Evolutionary conservation across 345 rosid genomes (phyloP), one percentile per base, ranked within the genome.

Genomic region (Turnera subulata): DNA sequence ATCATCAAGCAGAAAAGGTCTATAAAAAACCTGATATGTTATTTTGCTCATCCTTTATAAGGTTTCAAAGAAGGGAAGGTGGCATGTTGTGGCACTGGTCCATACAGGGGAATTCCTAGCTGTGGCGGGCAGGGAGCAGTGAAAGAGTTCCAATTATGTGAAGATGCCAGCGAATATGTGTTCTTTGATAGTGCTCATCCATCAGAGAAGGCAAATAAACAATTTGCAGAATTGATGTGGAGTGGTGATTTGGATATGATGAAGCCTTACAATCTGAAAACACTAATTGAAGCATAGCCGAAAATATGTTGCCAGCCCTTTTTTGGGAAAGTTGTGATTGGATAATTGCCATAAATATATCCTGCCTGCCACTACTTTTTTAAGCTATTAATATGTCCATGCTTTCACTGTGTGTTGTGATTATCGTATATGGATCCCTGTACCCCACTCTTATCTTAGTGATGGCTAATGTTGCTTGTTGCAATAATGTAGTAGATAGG

Each of bases 171-270:
- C 2, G 77, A 70, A 3, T 74, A 70, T 22, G 6, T 81, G 16
- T 81, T 70, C 49, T 81, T 72, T 29, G 81, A 76, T 40, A 20
- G 17, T 0, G 44, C 2, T 37, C 82, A 80, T 69, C 53, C 68
- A 11, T 60, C 74, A 0, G 74, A 78, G 23, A 70, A 46, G 43
- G 76, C 56, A 6, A 53, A 78, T 53, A 22, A 29, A 13, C 83
- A 75, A 32, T 40, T 63, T 20, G 69, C 81, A 0, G 43, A 77
- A 25, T 35, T 77, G 11, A 56, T 71, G 29, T 81, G 82, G 89
- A 53, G 14, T 22, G 84, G 79, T 32, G 19, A 46, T 11, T 0
- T 46, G 4, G 43, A 38, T 11, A 24, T 42, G 19, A 53, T 54
- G 1, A 39, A 53, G 14, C 67, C 73, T 54, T 39, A 51, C 54